Evolutionary conservation across 2,329 filamentous ascomycete genomes (phyloP), one percentile per base, ranked within the genome.

Genomic region (Fusarium buxicola): DNA sequence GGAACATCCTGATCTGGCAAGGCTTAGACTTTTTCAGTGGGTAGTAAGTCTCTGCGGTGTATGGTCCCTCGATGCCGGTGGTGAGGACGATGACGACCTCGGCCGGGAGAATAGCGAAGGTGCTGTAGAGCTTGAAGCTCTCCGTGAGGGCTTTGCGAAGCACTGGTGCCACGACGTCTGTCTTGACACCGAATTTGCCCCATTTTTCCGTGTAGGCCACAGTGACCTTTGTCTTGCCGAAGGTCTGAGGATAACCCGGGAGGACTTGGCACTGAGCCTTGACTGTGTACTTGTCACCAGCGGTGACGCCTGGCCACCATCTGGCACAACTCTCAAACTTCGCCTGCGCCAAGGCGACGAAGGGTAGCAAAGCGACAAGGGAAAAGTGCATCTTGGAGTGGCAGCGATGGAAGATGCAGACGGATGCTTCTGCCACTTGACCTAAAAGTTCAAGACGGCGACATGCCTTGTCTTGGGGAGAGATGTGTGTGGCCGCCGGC

Each of bases 181-280:
- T 44, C 5, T 52, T 56, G 30, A 6, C 21, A 21, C 4, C 30
- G 2, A 13, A 15, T 2, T 39, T 18, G 4, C 34, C 40, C 60
- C 61, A 66, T 31, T 49, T 44, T 3, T 40, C 9, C 1, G 54
- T 65, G 41, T 65, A 66, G 10, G 34, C 12, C 10, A 65, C 58
- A 1, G 27, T 49, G 25, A 66, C 40, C 18, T 48, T 45, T 32
- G 45, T 59, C 9, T 39, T 16, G 13, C 15, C 44, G 30, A 65
- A 56, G 1, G 9, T 31, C 24, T 52, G 46, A 2, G 63, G 58
- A 27, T 65, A 65, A 3, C 51, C 48, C 3, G 51, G 21, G 12
- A 62, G 36, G 7, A 30, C 9, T 6, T 50, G 46, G 16, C 60
- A 66, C 18, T 62, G 10, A 7, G 47, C 28, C 1, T 54, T 34